Evolutionary conservation across 129 eudicot species (phyloP), one percentile per base, ranked within the genome.

Genomic region (Flaveria robusta): DNA sequence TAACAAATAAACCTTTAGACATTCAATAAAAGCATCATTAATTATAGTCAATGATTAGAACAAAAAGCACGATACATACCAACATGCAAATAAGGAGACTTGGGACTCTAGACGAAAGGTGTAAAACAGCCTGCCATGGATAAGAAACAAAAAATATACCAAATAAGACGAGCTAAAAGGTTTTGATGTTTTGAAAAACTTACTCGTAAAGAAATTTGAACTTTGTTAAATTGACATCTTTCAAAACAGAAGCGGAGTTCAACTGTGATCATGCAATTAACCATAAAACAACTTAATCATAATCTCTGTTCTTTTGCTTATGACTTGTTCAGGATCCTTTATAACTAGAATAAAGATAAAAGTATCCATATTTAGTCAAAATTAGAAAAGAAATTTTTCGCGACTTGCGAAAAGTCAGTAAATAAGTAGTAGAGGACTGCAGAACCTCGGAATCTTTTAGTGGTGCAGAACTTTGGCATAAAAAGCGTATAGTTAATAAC

Each of bases 41-140:
- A 65, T 29, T 19, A 18, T 76, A 18, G 66, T 43, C 63, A 64
- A 46, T 18, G 26, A 34, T 50, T 29, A 58, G 22, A 5, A 72
- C 68, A 54, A 58, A 65, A 75, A 50, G 58, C 69, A 23, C 26
- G 77, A 74, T 41, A 41, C 42, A 73, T 73, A 58, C 77, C 58
- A 59, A 74, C 56, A 54, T 41, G 1, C 54, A 22, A 42, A 20
- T 22, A 56, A 20, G 42, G 55, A 58, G 68, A 42, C 42, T 23
- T 15, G 45, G 43, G 26, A 52, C 69, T 73, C 77, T 58, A 58
- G 14, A 27, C 18, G 56, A 58, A 74, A 20, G 41, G 69, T 74
- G 68, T 59, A 74, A 59, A 29, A 45, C 42, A 58, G 69, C 41
- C 58, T 59, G 45, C 70, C 70, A 66, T 74, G 70, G 15, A 59